These are phyloP conservation scores for Candida germanica DNA, from an alignment of 805 yeast species.

Conservation along the genomic window DNA sequence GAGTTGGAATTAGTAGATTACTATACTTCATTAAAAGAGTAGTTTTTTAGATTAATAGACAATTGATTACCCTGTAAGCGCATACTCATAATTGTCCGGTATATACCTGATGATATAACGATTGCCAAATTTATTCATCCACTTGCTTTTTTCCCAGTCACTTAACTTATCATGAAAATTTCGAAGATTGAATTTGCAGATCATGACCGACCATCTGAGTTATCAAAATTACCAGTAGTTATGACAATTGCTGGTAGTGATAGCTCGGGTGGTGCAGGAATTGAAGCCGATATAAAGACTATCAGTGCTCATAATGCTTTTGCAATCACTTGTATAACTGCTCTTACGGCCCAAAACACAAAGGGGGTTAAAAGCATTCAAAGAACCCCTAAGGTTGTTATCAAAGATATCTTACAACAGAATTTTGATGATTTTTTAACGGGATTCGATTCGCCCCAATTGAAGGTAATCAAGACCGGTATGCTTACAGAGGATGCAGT, in stretches of 20 bases:
- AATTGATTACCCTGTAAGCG: conserved; percentile 7
- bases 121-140: background rate
- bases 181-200: no score
- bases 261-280: conserved; percentile 88
- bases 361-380: conserved; percentile 41
- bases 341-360: conserved; percentile 79
- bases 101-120: background rate
- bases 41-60: background rate
- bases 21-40: conserved; percentile 38
- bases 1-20: conserved; percentile 67
- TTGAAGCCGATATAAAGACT: conserved; percentile 85
- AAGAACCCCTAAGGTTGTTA: conserved; percentile 40
- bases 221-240: conserved; percentile 18
- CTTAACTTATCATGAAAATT: no score
- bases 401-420: conserved; percentile 49
- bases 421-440: conserved; percentile 55
- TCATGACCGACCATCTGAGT: no score
- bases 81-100: conserved; percentile 3
- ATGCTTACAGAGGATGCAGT: conserved; percentile 62
- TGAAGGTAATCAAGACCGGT: conserved; percentile 73
- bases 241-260: conserved; percentile 69
- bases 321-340: conserved; percentile 74
- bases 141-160: no score
- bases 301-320: conserved; percentile 71
- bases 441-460: conserved; percentile 31